Percentiles rank a stretch among this genome's conserved stretches.
Evolutionary conservation across 2,329 filamentous ascomycete species (phyloP).

Genomic region (Diaporthe amygdali): DNA sequence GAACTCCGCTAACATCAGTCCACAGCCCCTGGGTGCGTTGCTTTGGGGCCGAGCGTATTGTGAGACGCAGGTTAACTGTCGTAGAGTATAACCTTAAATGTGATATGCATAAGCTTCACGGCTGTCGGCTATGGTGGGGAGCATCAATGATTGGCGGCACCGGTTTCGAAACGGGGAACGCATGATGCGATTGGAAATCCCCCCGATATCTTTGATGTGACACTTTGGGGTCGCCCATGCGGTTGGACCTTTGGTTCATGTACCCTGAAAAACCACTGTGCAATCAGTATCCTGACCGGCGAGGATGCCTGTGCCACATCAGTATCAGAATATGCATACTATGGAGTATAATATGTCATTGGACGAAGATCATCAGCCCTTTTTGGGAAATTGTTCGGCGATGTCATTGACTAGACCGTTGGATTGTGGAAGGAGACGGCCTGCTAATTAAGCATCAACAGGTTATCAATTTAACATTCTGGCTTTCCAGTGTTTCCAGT

Average conservation of each 20-base stretch:
- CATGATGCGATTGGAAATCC: not conserved
- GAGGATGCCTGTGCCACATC: not conserved
- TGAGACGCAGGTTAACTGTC: conserved; percentile 1
- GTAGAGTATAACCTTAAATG: conserved; percentile 3
- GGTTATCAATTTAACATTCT: not conserved
- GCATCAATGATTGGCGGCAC: not conserved
- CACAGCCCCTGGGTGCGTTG: not conserved
- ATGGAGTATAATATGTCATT: not conserved
- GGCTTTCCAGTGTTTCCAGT: too few relatives aligned
- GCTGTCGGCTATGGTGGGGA: not conserved
- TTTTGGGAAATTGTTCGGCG: not conserved
- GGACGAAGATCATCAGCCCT: not conserved
- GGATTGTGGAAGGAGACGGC: not conserved
- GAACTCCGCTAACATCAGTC: not conserved
- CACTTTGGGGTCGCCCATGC: not conserved
- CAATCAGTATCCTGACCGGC: not conserved
- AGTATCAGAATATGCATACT: conserved; percentile 3
- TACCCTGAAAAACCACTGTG: not conserved
- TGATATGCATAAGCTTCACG: not conserved
- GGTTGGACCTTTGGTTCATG: not conserved
- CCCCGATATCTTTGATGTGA: not conserved
- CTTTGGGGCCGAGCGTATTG: conserved; percentile 5
- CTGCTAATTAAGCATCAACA: not conserved
- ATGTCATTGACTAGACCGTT: not conserved
- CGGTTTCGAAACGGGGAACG: not conserved